Base-by-base conservation (phyloP, 257 asterid genomes). In the Solanum habrochaites region DNA sequence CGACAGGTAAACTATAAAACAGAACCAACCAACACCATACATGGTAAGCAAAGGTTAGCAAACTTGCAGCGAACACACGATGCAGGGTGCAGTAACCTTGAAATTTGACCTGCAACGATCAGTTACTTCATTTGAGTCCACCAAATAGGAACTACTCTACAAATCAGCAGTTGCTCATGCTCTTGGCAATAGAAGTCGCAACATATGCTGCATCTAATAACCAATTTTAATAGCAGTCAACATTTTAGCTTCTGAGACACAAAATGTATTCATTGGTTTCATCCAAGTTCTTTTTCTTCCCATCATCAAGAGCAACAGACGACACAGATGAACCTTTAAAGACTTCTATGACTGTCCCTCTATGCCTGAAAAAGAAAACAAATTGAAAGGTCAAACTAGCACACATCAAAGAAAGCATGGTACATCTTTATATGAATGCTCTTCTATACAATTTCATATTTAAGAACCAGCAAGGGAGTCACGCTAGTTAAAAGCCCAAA, bases 211-310 rank as follows among this genome's bases (percentile, higher is more conserved):
- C 23, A 75, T 42, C 75, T 60, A 64, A 64, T 32, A 23, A 20
- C 40, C 67, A 52, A 56, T 37, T 56, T 49, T 49, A 49, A 5
- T 45, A 66, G 42, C 84, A 67, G 88, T 91, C 88, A 90, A 85
- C 89, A 94, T 86, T 89, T 92, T 72, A 91, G 98, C 91, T 97
- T 97, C 92, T 97, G 98, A 88, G 98, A 91, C 67, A 96, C 97
- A 73, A 95, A 97, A 49, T 98, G 95, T 85, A 97, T 93, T 70
- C 99, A 97, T 91, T 97, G 99, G 89, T 95, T 96, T 88, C 99
- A 97, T 96, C 98, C 86, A 92, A 93, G 84, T 89, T 95, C 91
- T 90, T 93, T 85, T 94, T 23, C 86, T 90, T 91, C 80, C 99
- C 99, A 83, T 94, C 95, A 20, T 56, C 64, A 56, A 56, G 25